Evolutionary conservation across 306 rosid genomes (phyloP), one percentile per base, ranked within the genome.

Genomic region (Notholithocarpus densiflorus): DNA sequence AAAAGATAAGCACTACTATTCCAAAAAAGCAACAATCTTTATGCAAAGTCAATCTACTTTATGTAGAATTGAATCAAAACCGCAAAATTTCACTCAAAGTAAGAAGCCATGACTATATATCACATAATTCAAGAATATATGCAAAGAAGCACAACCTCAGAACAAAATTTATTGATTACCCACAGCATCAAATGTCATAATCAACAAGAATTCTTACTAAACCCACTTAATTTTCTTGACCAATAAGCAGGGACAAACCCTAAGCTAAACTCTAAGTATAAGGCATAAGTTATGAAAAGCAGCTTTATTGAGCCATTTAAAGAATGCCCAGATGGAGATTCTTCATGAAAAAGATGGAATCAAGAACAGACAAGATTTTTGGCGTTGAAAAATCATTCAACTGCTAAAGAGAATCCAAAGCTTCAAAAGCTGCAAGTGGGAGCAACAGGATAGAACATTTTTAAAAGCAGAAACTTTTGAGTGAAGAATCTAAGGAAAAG

Each of bases 371-470:
- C 6, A 56, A 68, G 54, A 45, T 61, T 55, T 48, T 48, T 34
- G 45, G 75, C 4, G 66, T 59, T 52, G 68, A 81, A 48, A 48
- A 76, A 77, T 17, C 59, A 31, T 61, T 73, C 43, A 51, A 75
- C 61, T 55, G 75, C 72, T n/a, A 55, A 27, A 79, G 68, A 78
- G 84, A 80, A 86, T 79, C 81, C 51, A 81, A 77, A 51, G 51
- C 69, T 57, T 78, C 75, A 82, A 83, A 80, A 51, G 55, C 69
- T 57, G 74, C 75, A 82, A 83, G 77, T 86, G 85, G 83, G 75
- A 13, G 48, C 45, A 72, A 81, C 60, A 79, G 43, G 79, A 77
- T 9, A 77, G 70, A 83, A 56, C 56, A 82, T 68, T 19, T 68
- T 19, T 32, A 78, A 75, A 66, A 56, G 40, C 5, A 71, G 29